These are phyloP conservation scores for Ceratobasidium sp. DNA, from an alignment of 1,284 basidiomycete species.

Conservation along the genomic window DNA sequence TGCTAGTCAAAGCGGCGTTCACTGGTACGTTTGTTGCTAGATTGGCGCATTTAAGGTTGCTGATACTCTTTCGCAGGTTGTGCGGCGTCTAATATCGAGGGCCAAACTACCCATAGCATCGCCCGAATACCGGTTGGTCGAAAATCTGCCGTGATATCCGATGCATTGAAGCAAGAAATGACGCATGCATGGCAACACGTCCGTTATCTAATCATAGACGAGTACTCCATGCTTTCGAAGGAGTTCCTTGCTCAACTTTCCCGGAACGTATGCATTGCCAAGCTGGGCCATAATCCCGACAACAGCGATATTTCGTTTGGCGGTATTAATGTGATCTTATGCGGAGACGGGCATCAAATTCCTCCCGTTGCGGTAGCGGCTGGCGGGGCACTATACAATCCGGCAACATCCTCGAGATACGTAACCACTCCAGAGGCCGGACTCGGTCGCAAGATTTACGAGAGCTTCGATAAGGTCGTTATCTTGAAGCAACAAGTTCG, in stretches of 20 bases:
- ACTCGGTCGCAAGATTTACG: conserved; percentile 56
- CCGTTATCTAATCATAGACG: conserved; percentile 57
- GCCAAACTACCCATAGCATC: conserved; percentile 55
- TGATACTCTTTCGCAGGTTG: not conserved
- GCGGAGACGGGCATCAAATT: conserved; percentile 62
- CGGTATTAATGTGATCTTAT: conserved; percentile 59
- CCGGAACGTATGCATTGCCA: conserved; percentile 50
- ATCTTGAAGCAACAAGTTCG: conserved; percentile 58
- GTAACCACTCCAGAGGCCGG: not conserved
- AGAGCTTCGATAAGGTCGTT: conserved; percentile 58
- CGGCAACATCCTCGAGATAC: conserved; percentile 10
- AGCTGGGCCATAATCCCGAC: conserved; percentile 23
- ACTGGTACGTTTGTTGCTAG: conserved; percentile 52
- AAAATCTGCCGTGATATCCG: not conserved
- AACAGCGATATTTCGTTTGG: conserved; percentile 54
- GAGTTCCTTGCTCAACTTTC: conserved; percentile 54
- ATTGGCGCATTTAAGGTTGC: not conserved
- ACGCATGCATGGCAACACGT: conserved; percentile 2
- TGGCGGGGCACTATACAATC: conserved; percentile 52
- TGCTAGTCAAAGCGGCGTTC: conserved; percentile 56
- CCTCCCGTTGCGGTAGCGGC: conserved; percentile 55
- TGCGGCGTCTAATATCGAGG: conserved; percentile 58
- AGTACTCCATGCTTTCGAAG: conserved; percentile 57
- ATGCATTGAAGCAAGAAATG: not conserved
- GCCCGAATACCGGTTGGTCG: not conserved